Base-by-base conservation (phyloP, 441 rosid genomes). In the Hura crepitans region DNA sequence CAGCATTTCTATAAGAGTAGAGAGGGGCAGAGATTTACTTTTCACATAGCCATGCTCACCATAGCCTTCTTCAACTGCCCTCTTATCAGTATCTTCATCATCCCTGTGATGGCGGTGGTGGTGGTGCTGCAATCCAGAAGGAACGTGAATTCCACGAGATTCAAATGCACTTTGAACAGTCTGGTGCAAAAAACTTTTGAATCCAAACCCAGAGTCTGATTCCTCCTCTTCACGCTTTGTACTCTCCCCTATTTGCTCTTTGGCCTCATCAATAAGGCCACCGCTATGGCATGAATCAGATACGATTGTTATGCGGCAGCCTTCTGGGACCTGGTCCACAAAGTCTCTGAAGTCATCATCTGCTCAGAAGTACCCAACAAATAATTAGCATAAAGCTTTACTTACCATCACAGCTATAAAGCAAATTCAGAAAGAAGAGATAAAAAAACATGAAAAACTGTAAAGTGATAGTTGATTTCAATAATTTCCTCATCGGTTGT, bases 211-310 rank as follows among this genome's bases (percentile, higher is more conserved):
- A 28, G 84, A 82, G 28, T 71, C 76, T 7, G 80, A 78, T 37
- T 74, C 86, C 22, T 71, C 72, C 5, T 78, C 83, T 20, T 57
- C 57, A 7, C 43, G 75, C 77, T 74, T 87, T 12, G 89, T 87
- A 82, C 98, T 93, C 74, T 93, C 90, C 28, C 99, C 97, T 14
- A 94, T 94, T 79, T 94, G 97, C 81, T 94, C 99, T 77, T 91
- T 86, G 70, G 97, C 82, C 74, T 87, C 89, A 69, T 91, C 96
- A 47, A 94, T 87, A 30, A 94, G 84, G 50, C 99, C 99, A 14
- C 97, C 99, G 42, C 97, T 94, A 67, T 94, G 97, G 72, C 97
- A 90, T 50, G 99, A 88, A 67, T 94, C 96, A 4, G 97, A 91
- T 17, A 94, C 89, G 62, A 94, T 74, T 3, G 99, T 90, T 70